Evolutionary conservation across 1,284 basidiomycete species (phyloP).

Genomic region (Microbotryomycetes sp.): DNA sequence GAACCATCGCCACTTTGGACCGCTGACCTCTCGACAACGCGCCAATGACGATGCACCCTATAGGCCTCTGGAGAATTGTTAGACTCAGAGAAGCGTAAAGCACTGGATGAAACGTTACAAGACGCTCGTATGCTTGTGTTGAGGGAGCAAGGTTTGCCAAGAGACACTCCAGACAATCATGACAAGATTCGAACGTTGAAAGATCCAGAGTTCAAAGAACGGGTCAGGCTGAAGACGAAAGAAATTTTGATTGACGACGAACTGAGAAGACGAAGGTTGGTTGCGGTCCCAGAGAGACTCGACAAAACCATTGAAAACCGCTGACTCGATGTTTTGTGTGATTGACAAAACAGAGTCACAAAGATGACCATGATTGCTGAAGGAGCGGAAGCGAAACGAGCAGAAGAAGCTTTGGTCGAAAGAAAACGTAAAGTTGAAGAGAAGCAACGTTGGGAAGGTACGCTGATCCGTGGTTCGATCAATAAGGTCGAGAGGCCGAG

Average conservation of each 20-base stretch:
- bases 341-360: slow-evolving; percentile 39
- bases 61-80: slow-evolving; percentile 41
- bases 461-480: slow-evolving; percentile 14
- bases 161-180: slow-evolving; percentile 45
- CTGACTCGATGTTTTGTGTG: too few species aligned
- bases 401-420: slow-evolving; percentile 45
- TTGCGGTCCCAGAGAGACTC: too few species aligned
- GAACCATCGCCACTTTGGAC: not conserved
- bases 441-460: slow-evolving; percentile 50
- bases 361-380: slow-evolving; percentile 51
- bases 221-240: slow-evolving; percentile 47
- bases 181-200: slow-evolving; percentile 36
- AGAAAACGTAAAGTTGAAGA: slow-evolving; percentile 48
- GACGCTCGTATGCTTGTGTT: slow-evolving; percentile 44
- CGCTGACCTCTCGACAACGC: not conserved
- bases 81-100: slow-evolving; percentile 40
- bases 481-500: too few species aligned
- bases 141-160: slow-evolving; percentile 36
- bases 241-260: slow-evolving; percentile 54
- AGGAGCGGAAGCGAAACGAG: slow-evolving; percentile 49
- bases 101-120: slow-evolving; percentile 42
- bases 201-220: slow-evolving; percentile 45
- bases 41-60: too few species aligned
- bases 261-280: slow-evolving; percentile 47
- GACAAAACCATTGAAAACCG: too few species aligned